Conservation (phyloP, 345 rosid species). For the Syzygium oleosum region DNA sequence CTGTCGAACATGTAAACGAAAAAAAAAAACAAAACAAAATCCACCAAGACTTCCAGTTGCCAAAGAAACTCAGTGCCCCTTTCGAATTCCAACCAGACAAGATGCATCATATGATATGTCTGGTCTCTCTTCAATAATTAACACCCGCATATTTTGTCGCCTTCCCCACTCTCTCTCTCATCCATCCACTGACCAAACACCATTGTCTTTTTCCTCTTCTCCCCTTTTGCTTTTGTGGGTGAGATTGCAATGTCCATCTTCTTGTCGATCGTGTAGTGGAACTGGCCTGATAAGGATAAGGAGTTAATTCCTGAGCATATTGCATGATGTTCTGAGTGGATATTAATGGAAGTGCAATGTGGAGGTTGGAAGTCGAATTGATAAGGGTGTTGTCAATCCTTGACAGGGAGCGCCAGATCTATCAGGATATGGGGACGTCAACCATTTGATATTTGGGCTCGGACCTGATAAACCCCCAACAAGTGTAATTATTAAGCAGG, state of each 20-base stretch:
- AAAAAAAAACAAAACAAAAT: background rate
- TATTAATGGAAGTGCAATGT: background rate
- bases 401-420: slow-evolving; percentile 81
- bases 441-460: slow-evolving; percentile 55
- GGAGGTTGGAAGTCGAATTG: background rate
- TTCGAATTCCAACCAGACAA: background rate
- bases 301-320: background rate
- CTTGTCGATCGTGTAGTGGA: background rate
- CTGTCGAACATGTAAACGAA: background rate
- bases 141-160: background rate
- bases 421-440: slow-evolving; percentile 60
- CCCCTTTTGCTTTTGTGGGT: background rate
- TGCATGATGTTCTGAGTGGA: background rate
- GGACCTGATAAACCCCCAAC: slow-evolving; percentile 78
- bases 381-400: background rate
- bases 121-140: background rate
- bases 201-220: background rate
- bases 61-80: background rate
- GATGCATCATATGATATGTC: background rate
- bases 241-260: background rate
- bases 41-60: background rate
- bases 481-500: slow-evolving; percentile 44
- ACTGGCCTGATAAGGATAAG: background rate
- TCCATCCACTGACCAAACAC: background rate
- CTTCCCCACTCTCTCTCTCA: background rate